Base-by-base conservation (phyloP, 768 basidiomycete species). In the Amylocystis lapponica region DNA sequence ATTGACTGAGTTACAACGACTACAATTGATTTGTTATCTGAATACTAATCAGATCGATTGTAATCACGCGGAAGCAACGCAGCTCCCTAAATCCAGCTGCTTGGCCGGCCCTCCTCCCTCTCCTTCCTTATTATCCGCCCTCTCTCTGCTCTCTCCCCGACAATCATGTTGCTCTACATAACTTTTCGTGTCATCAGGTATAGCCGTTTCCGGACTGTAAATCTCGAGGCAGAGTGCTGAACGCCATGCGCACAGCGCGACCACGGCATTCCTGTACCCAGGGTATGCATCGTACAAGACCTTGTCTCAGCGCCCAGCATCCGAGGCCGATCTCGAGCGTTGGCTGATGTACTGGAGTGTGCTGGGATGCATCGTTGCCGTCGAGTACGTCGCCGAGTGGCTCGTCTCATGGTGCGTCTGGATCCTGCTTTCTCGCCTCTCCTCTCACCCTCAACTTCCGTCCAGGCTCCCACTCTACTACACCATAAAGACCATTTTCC, bases 311-410 rank as follows among this genome's bases (percentile, higher is more conserved):
- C 74, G 89, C n/a, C 88, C 88, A 16, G 86, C 87, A 2, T 83
- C 83, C 1, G 87, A 90, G 54, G 76, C 73, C 39, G 89, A 91
- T 34, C 71, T 94, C 8, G 94, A 96, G 60, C 72, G 91, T 65
- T 96, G 94, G 92, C 74, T 97, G 41, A 94, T 92, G 88, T 97
- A 96, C 56, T 97, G 94, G 93, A 82, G 81, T n/a, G 86, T 88
- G 0, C 74, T 89, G 3, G 86, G 87, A 2, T 86, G 83, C 57
- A 79, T 92, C 55, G 75, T 92, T 13, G 83, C 78, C 4, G 65
- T 88, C 5, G 93, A 96, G 63, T 86, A 85, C 55, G 69, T 87
- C 21, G 83, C 83, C 8, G 91, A 93, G 56, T 94, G 92, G 89
- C 64, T 83, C 13, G 66, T 95, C 23, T 87, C 81, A 48, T 93